phyloP scores from a whole-genome alignment of 2,329 filamentous ascomycete species.

The Hypoxylon sp. region DNA sequence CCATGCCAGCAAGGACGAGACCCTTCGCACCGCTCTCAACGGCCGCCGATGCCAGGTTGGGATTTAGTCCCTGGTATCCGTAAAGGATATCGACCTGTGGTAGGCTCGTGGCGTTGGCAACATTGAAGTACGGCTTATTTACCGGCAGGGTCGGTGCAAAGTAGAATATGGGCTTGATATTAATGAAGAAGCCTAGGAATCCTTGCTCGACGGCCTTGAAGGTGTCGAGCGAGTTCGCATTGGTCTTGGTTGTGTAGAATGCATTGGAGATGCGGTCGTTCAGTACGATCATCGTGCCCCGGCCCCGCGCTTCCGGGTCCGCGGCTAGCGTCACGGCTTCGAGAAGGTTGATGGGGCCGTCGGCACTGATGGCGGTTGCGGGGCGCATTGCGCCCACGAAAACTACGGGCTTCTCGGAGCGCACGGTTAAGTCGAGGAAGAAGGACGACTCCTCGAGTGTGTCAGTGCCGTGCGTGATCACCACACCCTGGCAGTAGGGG shows the following conservation, averaged over 20 bases:
- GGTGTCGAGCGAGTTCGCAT: constrained; percentile 74
- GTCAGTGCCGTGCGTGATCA: constrained; percentile 77
- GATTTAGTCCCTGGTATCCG: constrained; percentile 67
- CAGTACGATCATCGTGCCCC: constrained; percentile 72
- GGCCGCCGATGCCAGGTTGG: constrained; percentile 63
- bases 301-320: constrained; percentile 60
- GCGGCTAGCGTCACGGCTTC: constrained; percentile 71
- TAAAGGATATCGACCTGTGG: constrained; percentile 71
- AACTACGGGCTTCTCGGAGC: constrained; percentile 71
- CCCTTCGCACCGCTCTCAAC: constrained; percentile 67
- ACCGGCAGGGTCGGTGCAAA: constrained; percentile 66
- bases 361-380: constrained; percentile 73
- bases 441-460: constrained; percentile 75
- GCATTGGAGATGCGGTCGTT: constrained; percentile 73
- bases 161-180: constrained; percentile 73
- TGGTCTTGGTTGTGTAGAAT: constrained; percentile 73
- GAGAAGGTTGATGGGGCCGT: constrained; percentile 74
- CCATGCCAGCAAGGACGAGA: constrained; percentile 69
- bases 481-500: constrained; percentile 63
- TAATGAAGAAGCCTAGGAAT: constrained; percentile 70
- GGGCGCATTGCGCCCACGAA: constrained; percentile 75
- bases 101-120: constrained; percentile 57
- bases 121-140: constrained; percentile 62
- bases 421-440: constrained; percentile 72
- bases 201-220: constrained; percentile 72